Conservation (phyloP, 2,329 filamentous ascomycete genomes). For the Xylariaceae sp. region DNA sequence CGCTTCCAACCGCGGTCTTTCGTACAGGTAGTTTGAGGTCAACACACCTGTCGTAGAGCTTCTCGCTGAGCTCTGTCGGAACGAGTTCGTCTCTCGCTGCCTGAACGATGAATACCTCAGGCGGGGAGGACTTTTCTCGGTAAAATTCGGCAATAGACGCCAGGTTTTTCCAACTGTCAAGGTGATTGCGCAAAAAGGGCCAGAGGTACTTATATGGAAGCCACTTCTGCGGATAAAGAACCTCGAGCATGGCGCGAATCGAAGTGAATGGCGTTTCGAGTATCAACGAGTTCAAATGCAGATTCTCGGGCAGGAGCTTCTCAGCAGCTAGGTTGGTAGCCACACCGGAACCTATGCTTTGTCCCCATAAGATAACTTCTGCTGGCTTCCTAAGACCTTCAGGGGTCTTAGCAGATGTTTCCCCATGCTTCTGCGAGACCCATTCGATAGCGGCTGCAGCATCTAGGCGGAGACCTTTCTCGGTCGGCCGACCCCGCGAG, state of each 20-base stretch:
- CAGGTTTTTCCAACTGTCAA: conserved; percentile 51
- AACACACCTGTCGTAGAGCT: conserved; percentile 43
- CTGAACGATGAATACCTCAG: conserved; percentile 47
- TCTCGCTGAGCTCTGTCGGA: conserved; percentile 44
- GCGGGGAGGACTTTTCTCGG: conserved; percentile 23
- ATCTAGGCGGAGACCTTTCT: conserved; percentile 65
- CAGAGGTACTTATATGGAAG: conserved; percentile 70
- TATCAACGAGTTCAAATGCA: conserved; percentile 48
- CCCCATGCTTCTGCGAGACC: conserved; percentile 45
- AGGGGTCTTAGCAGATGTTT: conserved; percentile 10
- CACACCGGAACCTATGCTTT: conserved; percentile 70
- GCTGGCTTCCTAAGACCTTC: conserved; percentile 16
- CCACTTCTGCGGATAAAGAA: conserved; percentile 74
- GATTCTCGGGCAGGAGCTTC: conserved; percentile 35
- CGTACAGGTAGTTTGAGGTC: conserved; percentile 44
- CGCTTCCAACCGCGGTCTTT: conserved; percentile 41
- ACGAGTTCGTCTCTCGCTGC: conserved; percentile 57
- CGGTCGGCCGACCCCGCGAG: conserved; percentile 64
- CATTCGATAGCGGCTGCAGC: conserved; percentile 59
- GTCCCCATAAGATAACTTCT: conserved; percentile 63
- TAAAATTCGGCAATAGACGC: conserved; percentile 36
- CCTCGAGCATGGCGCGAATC: conserved; percentile 63
- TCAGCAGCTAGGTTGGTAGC: conserved; percentile 56
- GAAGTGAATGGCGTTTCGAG: conserved; percentile 74
- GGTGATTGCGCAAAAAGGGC: conserved; percentile 64